Conservation (phyloP, 352 stramenopile genomes). For the Pythium phragmiticola region DNA sequence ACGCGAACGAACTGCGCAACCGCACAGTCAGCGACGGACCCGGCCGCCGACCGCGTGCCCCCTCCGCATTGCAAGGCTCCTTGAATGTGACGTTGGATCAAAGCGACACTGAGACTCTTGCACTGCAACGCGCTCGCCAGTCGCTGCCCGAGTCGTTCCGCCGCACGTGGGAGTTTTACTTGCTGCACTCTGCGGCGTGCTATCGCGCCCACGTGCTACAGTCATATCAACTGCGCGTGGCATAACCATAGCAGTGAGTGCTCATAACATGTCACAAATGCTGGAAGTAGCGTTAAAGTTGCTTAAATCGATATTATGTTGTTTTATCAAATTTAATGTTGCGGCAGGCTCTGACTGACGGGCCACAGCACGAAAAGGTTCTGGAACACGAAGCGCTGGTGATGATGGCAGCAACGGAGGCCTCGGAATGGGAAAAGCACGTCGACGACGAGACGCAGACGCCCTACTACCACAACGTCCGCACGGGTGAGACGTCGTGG, state of each 20-base stretch:
- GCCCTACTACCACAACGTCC: conserved; percentile 76
- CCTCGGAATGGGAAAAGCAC: conserved; percentile 62
- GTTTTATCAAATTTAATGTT: conserved; percentile 12
- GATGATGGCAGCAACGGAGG: conserved; percentile 11
- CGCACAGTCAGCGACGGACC: conserved; percentile 17
- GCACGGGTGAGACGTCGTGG: conserved; percentile 75
- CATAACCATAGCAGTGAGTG: conserved; percentile 19
- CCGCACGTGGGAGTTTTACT: conserved; percentile 88
- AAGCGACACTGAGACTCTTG: neutral
- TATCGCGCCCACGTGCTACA: conserved; percentile 73
- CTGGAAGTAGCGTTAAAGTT: conserved; percentile 11
- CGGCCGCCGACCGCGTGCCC: conserved; percentile 7
- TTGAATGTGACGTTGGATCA: neutral
- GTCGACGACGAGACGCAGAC: conserved; percentile 60
- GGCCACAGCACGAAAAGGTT: neutral
- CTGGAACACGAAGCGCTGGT: neutral
- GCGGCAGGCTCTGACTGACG: neutral
- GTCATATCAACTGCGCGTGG: conserved; percentile 65
- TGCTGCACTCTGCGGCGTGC: conserved; percentile 84
- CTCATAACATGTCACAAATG: conserved; percentile 20
- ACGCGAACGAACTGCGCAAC: neutral
- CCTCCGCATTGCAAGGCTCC: neutral
- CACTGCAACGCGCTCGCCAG: neutral
- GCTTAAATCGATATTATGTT: conserved; percentile 3
- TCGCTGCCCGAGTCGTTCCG: conserved; percentile 77